Base-by-base conservation (phyloP, 495 filamentous ascomycete species). In the Articulospora tetracladia region DNA sequence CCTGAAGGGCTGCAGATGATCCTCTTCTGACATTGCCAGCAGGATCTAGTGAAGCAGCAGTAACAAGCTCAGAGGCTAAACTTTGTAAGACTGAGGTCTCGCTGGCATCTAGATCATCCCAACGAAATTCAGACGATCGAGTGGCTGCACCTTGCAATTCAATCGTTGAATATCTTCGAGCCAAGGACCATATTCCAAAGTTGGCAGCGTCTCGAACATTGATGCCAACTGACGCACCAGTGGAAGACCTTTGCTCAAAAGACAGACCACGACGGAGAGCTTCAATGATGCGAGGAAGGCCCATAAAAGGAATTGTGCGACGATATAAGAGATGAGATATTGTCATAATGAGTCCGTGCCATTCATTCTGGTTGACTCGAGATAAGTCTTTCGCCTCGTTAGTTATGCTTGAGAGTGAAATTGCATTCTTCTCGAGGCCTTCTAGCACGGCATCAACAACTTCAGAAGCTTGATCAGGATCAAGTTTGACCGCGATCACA, bases 131-230 rank as follows among this genome's bases (percentile, higher is more conserved):
- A 57, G 69, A 12, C 67, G 64, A 6, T 69, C 56, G 20, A 65
- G 53, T 39, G 8, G 81, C 75, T 15, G 94, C 79, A 1, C 78
- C 77, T 11, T 88, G 79, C 12, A 98, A 76, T 66, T 97, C 92
- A 0, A 76, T 64, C 0, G 93, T 97, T 1, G 82, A 86, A 63
- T 98, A 99, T 50, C 92, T 86, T 59, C 94, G 80, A 46, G 92
- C 92, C 12, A 98, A 72, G 1, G 92, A 85, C 94, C 94, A 99
- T 26, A 96, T 86, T 27, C 94, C 94, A 68, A 97, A 97, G 70
- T 91, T 95, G 1, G 94, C 90, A 3, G 95, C 95, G 76, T 99
- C 94, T 55, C 94, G 82, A n/a, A 98, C 95, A 65, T 93, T 97
- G 0, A 88, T 86, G 10, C 95, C 95, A n/a, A 91, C 75, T 3